phyloP scores from a whole-genome alignment of 352 stramenopile species.

The Phytophthora podocarpi region DNA sequence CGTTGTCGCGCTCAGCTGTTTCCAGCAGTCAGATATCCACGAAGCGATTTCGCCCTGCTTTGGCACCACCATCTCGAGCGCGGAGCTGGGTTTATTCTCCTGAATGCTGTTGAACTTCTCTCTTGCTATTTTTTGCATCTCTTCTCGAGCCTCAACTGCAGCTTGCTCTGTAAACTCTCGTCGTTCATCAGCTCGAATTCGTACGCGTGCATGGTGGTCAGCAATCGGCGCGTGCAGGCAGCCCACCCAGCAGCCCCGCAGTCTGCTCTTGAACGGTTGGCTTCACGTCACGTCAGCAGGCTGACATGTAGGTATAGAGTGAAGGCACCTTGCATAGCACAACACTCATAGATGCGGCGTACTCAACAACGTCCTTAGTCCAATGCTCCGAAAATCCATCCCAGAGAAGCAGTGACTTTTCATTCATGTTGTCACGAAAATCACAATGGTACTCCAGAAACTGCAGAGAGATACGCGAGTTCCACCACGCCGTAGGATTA shows the following conservation, averaged over 20 bases:
- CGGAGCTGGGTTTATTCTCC: neutral
- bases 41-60: neutral
- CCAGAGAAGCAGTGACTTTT: slow-evolving; percentile 1
- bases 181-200: no score
- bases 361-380: no score
- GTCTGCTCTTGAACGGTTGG: neutral
- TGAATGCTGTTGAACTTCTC: neutral
- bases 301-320: neutral
- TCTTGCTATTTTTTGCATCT: no score
- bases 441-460: slow-evolving; percentile 1
- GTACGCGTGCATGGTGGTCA: neutral
- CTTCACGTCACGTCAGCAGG: slow-evolving; percentile 11
- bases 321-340: neutral
- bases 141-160: neutral
- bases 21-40: neutral
- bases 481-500: slow-evolving; percentile 7
- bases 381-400: no score
- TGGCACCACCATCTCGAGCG: neutral
- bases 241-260: neutral
- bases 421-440: neutral
- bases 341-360: no score
- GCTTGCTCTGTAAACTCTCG: neutral
- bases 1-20: neutral
- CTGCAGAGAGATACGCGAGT: neutral
- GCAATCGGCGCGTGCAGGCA: neutral